Percentiles rank a stretch among this genome's conserved stretches.
phyloP scores from a whole-genome alignment of 352 stramenopile species.

The Globisporangium uncinulatum region DNA sequence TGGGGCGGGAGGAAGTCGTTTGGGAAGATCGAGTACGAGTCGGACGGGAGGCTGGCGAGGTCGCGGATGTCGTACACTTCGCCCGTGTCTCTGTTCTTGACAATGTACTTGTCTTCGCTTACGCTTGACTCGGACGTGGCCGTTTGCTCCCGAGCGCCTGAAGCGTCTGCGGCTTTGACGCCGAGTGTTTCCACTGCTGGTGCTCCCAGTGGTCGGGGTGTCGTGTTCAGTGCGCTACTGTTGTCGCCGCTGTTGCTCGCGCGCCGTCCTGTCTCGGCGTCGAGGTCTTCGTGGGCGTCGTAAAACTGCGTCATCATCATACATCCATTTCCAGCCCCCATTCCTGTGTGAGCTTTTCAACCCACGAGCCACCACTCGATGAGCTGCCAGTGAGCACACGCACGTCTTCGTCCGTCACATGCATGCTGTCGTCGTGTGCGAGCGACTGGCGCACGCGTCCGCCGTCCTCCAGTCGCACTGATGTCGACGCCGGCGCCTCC shows the following conservation, averaged over 20 bases:
- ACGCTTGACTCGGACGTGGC: slow-evolving; percentile 6
- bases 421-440: slow-evolving; percentile 39
- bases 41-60: slow-evolving; percentile 41
- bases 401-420: slow-evolving; percentile 62
- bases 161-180: no score
- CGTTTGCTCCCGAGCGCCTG: no score
- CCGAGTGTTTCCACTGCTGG: no score
- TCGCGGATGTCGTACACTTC: slow-evolving; percentile 77
- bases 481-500: neutral
- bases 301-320: slow-evolving; percentile 42
- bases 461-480: no score
- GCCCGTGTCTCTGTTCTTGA: slow-evolving; percentile 80
- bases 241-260: slow-evolving; percentile 7
- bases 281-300: slow-evolving; percentile 51
- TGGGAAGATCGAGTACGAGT: slow-evolving; percentile 76
- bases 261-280: slow-evolving; percentile 26
- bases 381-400: slow-evolving; percentile 1
- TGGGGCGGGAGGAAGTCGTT: slow-evolving; percentile 47
- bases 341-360: neutral
- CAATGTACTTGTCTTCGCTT: slow-evolving; percentile 48
- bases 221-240: slow-evolving; percentile 6
- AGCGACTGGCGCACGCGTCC: slow-evolving; percentile 10
- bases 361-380: neutral
- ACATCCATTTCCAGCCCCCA: neutral
- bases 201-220: neutral